Conservation (phyloP, 805 yeast species). For the Myxozyma neotropica region DNA sequence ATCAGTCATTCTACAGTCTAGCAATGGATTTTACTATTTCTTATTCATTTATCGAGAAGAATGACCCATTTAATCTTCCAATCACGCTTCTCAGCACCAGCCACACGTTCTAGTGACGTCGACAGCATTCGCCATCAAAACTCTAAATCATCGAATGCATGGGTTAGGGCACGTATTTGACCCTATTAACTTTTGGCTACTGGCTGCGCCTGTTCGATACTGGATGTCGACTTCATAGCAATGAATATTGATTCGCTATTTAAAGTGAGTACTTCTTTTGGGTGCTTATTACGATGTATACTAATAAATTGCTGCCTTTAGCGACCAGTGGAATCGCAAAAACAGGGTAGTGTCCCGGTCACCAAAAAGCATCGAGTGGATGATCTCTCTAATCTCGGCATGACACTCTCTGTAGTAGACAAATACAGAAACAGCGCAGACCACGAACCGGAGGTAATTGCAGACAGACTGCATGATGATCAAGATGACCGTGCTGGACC, state of each 20-base stretch:
- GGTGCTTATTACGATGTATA: background rate
- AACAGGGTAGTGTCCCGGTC: conserved; percentile 1
- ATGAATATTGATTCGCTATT: conserved; percentile 24
- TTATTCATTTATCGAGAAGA: too few relatives aligned
- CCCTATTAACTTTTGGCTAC: too few relatives aligned
- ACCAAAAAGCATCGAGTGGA: conserved; percentile 21
- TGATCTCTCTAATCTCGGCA: conserved; percentile 5
- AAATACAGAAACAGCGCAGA: conserved; percentile 8
- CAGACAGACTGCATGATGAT: conserved; percentile 18
- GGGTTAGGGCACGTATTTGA: too few relatives aligned
- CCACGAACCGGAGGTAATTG: conserved; percentile 1
- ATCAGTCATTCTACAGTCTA: too few relatives aligned
- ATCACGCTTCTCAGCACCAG: too few relatives aligned
- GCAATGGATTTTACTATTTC: too few relatives aligned
- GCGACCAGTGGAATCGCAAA: background rate
- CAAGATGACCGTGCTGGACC: background rate
- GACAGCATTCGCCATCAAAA: too few relatives aligned
- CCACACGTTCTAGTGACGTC: too few relatives aligned
- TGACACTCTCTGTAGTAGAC: conserved; percentile 1
- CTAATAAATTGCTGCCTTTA: background rate
- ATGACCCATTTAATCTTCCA: too few relatives aligned
- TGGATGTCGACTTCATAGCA: background rate
- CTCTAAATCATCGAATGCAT: too few relatives aligned
- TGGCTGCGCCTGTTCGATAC: too few relatives aligned
- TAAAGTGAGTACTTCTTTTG: conserved; percentile 11